Evolutionary conservation across 2,329 filamentous ascomycete species (phyloP), one percentile per base, ranked within the genome.

Genomic region (Ciborinia camelliae): DNA sequence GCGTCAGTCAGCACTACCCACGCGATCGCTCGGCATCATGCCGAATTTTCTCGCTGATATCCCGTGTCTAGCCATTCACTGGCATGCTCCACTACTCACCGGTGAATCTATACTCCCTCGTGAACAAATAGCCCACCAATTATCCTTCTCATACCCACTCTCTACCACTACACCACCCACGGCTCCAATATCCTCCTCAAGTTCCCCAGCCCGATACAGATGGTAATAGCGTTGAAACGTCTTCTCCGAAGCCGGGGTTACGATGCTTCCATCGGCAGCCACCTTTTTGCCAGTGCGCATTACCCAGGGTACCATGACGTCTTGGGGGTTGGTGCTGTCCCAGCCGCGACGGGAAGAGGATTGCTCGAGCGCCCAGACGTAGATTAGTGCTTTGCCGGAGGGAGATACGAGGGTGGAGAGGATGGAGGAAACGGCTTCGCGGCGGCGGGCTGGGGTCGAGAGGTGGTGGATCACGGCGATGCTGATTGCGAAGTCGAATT

Each of bases 341-440:
- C 94, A 99, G 2, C 94, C 94, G 68, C 95, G 82, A 65, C 95
- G 86, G 77, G 92, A 97, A 65, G 81, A 81, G 71, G 89, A 88
- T 79, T 99, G 95, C 81, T 99, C 95, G 26, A 99, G 82, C 0
- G 95, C 95, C 95, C 95, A 98, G 23, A 96, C 94, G 76, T 95
- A 97, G 60, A 98, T 82, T 64, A 98, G 80, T 20, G 90, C 89
- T 75, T 83, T 86, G 1, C 91, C 92, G 6, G 53, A 28, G 18
- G 28, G 23, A 3, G 50, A 8, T 1, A 39, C 32, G 15, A 58
- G 55, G 5, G 55, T 47, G 14, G 39, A 14, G 20, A 58, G 55
- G 14, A 58, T 47, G 14, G 55, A 58, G 9, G 43, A 45, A 4
- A 58, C 55, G 35, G 90, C 92, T 68, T 89, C 86, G 43, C 89